Evolutionary conservation across 2,329 filamentous ascomycete genomes (phyloP).

Genomic region (Aureobasidium sp.): DNA sequence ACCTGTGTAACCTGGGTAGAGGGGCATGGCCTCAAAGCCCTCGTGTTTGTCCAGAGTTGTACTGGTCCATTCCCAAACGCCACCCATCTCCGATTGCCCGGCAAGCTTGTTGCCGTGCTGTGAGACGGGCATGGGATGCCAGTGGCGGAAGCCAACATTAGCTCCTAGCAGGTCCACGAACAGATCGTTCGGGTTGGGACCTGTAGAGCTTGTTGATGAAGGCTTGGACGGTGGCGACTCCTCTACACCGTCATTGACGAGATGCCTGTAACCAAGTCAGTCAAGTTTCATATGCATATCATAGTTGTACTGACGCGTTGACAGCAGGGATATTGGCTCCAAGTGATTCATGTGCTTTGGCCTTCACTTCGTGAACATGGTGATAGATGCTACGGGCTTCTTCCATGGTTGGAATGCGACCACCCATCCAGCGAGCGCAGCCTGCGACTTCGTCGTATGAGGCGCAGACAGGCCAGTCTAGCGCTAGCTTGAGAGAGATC

Average conservation of each 20-base stretch:
- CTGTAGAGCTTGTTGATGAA: conserved; percentile 29
- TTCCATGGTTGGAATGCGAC: conserved; percentile 79
- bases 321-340: conserved; percentile 50
- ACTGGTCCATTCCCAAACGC: conserved; percentile 98
- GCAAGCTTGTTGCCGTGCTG: conserved; percentile 61
- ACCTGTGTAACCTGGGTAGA: conserved; percentile 88
- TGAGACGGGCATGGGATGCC: conserved; percentile 82
- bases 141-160: conserved; percentile 83
- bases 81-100: conserved; percentile 78
- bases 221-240: conserved; percentile 59
- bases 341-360: conserved; percentile 38
- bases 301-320: conserved; percentile 36
- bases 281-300: not conserved
- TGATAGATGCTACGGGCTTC: conserved; percentile 80
- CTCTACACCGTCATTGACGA: conserved; percentile 73
- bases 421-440: conserved; percentile 81
- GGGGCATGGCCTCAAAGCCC: conserved; percentile 73
- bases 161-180: conserved; percentile 68
- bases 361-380: conserved; percentile 57
- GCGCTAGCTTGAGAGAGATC: conserved; percentile 64
- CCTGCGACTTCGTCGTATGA: conserved; percentile 84
- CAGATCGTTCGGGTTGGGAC: conserved; percentile 41
- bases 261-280: conserved; percentile 46
- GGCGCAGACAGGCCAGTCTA: conserved; percentile 87
- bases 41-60: conserved; percentile 62